phyloP scores from a whole-genome alignment of 371 early-diverging fungal species.

The Mucor irregularis region DNA sequence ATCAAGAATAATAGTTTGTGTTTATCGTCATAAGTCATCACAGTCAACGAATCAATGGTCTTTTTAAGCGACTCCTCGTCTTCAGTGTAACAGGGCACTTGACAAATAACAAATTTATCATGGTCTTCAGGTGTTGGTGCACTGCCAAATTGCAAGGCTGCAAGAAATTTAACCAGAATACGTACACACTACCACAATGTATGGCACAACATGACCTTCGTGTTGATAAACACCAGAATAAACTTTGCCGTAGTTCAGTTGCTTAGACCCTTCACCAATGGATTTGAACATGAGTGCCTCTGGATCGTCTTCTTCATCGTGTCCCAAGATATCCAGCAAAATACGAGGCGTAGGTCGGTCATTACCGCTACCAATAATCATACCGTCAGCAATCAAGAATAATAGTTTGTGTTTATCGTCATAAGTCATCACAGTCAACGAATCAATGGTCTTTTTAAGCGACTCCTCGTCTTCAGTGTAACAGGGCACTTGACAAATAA shows the following conservation, averaged over 20 bases:
- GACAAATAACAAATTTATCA: too few species aligned
- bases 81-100: too few species aligned
- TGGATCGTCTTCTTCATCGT: slow-evolving; percentile 41
- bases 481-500: slow-evolving; percentile 89
- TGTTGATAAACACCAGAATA: slow-evolving; percentile 89
- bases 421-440: slow-evolving; percentile 87
- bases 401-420: slow-evolving; percentile 95
- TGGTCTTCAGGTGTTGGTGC: slow-evolving; percentile 78
- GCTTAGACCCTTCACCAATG: slow-evolving; percentile 83
- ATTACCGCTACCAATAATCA: slow-evolving; percentile 81
- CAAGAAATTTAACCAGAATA: slow-evolving; percentile 87
- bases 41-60: slow-evolving; percentile 91
- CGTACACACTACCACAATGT: slow-evolving; percentile 81
- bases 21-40: slow-evolving; percentile 86
- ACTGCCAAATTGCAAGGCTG: slow-evolving; percentile 86
- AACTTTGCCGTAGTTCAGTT: slow-evolving; percentile 89
- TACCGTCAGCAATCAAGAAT: slow-evolving; percentile 89
- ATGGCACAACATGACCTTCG: slow-evolving; percentile 70
- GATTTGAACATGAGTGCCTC: slow-evolving; percentile 81
- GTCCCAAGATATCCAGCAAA: slow-evolving; percentile 34
- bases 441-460: slow-evolving; percentile 89
- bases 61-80: slow-evolving; percentile 88
- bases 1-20: slow-evolving; percentile 89
- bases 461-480: slow-evolving; percentile 98
- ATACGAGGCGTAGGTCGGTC: slow-evolving; percentile 75